Percentiles rank a stretch among this genome's conserved stretches.
Conservation (phyloP, 148 eudicot genomes). For the Agrostemma githago region DNA sequence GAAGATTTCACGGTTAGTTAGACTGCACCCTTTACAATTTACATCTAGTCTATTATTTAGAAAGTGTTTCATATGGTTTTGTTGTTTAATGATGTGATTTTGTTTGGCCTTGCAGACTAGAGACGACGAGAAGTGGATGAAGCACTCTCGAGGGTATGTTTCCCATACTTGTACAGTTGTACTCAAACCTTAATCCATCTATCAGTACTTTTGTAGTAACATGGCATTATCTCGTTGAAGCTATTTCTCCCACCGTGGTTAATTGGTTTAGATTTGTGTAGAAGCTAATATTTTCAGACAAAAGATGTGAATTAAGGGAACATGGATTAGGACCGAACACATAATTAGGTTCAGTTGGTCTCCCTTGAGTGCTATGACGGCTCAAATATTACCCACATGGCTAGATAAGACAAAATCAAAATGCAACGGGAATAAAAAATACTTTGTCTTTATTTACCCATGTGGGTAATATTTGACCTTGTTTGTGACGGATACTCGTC, state of each 20-base stretch:
- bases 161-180: constrained; percentile 3
- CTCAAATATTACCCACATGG: too few relatives aligned
- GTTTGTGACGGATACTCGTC: too few relatives aligned
- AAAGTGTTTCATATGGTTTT: not conserved
- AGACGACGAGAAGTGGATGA: constrained; percentile 94
- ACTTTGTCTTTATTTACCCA: too few relatives aligned
- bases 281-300: too few relatives aligned
- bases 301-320: too few relatives aligned
- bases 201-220: not conserved
- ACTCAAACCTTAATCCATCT: not conserved
- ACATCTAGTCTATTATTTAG: not conserved
- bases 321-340: too few relatives aligned
- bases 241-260: not conserved
- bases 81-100: constrained; percentile 17
- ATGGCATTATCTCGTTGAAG: not conserved
- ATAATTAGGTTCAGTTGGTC: too few relatives aligned
- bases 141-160: constrained; percentile 79
- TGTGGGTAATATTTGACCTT: too few relatives aligned
- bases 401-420: too few relatives aligned
- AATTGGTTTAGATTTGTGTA: too few relatives aligned
- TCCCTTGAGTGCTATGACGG: too few relatives aligned
- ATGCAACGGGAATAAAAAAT: too few relatives aligned
- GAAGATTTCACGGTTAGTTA: constrained; percentile 83
- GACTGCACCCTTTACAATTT: not conserved
- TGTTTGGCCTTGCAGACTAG: constrained; percentile 54